Base-by-base conservation (phyloP, 805 yeast species). In the Sungouiozyma ichnusensis region DNA sequence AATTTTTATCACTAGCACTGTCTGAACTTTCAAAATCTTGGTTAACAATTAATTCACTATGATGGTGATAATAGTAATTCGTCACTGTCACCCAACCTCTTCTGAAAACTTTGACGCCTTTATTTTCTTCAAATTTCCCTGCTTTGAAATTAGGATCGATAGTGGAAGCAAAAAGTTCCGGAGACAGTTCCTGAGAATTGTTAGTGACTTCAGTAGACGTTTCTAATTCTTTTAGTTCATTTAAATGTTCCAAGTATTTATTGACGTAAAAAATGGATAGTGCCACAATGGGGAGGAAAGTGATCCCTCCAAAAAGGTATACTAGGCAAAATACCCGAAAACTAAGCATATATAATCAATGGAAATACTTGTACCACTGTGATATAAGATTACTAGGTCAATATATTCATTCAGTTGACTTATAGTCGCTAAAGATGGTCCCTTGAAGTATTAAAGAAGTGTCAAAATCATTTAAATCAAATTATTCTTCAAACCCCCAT, bases 61-160 rank as follows among this genome's bases (percentile, higher is more conserved):
- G 54, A 62, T 73, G 67, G 44, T 71, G 65, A 63, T 81, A 69
- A 56, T 80, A 84, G 49, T 83, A 90, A 46, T 77, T 79, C 0
- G 94, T 83, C n/a, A 88, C 88, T 2, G 81, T 76, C 2, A 86
- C 63, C 94, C 94, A 85, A 7, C 94, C 95, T 9, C 76, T 66
- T 55, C 72, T 75, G 50, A 62, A 72, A 0, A 85, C 73, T 19
- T 77, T 76, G 1, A 81, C 74, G 3, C 92, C 94, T 33, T 65
- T 62, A 11, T 63, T 61, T 50, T 83, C 88, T 43, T 80, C 79
- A n/a, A 81, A 53, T 45, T 74, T 79, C 0, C 83, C 83, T 3
- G 80, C 77, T 48, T 72, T 77, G 40, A 80, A 62, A 2, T 60
- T 51, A 4, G 65, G 62, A 35, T 65, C 65, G 39, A 65, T 61